Evolutionary conservation across 495 filamentous ascomycete genomes (phyloP).

Genomic region (Annulohypoxylon moriforme): DNA sequence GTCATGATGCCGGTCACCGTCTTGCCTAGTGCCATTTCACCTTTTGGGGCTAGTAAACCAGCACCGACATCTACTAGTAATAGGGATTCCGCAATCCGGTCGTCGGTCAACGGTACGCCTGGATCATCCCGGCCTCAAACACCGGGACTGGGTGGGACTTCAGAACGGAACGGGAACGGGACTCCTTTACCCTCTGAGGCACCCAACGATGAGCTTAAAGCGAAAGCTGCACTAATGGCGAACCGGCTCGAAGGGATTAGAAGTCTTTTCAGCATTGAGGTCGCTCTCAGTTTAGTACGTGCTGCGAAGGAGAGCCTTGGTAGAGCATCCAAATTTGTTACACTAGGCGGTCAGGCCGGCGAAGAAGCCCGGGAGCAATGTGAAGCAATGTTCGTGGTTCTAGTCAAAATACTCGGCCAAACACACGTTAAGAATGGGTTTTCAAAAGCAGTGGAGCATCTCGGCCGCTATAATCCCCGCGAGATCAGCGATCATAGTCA

Average conservation of each 20-base stretch:
- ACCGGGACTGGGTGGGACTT: conserved; percentile 46
- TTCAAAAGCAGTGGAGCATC: conserved; percentile 88
- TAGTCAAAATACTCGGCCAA: conserved; percentile 84
- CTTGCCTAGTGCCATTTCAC: conserved; percentile 69
- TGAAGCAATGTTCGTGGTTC: conserved; percentile 83
- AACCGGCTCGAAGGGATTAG: conserved; percentile 91
- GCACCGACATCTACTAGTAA: conserved; percentile 43
- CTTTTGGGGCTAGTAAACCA: conserved; percentile 60
- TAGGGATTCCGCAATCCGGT: conserved; percentile 39
- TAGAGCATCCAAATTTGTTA: conserved; percentile 82
- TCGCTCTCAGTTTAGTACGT: conserved; percentile 90
- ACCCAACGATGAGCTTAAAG: conserved; percentile 90
- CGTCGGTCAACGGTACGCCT: conserved; percentile 42
- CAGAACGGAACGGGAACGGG: conserved; percentile 45
- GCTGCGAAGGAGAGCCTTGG: conserved; percentile 90
- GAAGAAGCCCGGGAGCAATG: conserved; percentile 91
- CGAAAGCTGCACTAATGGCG: conserved; percentile 97
- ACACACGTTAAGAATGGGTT: conserved; percentile 93
- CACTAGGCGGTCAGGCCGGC: conserved; percentile 79
- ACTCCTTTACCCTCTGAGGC: conserved; percentile 69
- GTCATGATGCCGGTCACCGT: conserved; percentile 98
- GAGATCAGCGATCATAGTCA: conserved; percentile 78
- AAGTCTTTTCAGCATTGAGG: conserved; percentile 94
- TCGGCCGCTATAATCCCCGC: conserved; percentile 90
- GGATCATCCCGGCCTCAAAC: conserved; percentile 61